Evolutionary conservation across 352 stramenopile genomes (phyloP).

Genomic region (Globisporangium parvum): DNA sequence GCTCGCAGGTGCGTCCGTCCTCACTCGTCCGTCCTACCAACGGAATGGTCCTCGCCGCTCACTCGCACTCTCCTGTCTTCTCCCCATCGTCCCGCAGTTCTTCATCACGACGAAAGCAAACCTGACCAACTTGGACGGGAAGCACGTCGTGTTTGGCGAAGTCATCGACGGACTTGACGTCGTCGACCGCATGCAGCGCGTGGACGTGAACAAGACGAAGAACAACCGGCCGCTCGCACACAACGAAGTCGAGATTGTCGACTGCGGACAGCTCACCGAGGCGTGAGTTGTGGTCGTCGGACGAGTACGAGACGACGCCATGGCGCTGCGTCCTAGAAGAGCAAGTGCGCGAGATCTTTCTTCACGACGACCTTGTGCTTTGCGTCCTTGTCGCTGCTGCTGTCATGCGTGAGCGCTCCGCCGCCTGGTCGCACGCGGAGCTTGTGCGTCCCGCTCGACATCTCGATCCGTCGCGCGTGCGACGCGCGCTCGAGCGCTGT

Average conservation of each 20-base stretch:
- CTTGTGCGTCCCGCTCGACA: constrained; percentile 50
- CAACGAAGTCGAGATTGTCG: constrained; percentile 58
- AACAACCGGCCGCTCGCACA: constrained; percentile 43
- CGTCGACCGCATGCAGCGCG: constrained; percentile 61
- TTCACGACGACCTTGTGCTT: constrained; percentile 64
- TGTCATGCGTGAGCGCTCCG: constrained; percentile 16
- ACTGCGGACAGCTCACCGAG: constrained; percentile 49
- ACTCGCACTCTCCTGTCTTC: not conserved
- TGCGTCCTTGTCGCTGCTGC: constrained; percentile 18
- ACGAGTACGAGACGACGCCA: not conserved
- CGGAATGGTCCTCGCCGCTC: not conserved
- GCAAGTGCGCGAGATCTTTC: constrained; percentile 51
- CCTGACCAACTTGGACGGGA: constrained; percentile 84
- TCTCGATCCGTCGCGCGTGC: constrained; percentile 33
- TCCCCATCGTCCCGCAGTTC: constrained; percentile 30
- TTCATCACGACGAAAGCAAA: constrained; percentile 71
- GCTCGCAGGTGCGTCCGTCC: constrained; percentile 43
- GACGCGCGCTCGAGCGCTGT: constrained; percentile 29
- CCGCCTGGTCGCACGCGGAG: constrained; percentile 41
- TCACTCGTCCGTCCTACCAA: not conserved
- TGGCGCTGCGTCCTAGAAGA: constrained; percentile 26
- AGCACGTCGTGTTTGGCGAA: constrained; percentile 97
- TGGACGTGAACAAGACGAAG: constrained; percentile 39
- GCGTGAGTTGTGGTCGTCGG: not conserved
- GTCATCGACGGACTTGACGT: constrained; percentile 79